A percentile compares a stretch with the other conserved stretches of the same genome.
Evolutionary conservation across 371 early-diverging fungal species (phyloP).

Genomic region (Actinomortierella ambigua): DNA sequence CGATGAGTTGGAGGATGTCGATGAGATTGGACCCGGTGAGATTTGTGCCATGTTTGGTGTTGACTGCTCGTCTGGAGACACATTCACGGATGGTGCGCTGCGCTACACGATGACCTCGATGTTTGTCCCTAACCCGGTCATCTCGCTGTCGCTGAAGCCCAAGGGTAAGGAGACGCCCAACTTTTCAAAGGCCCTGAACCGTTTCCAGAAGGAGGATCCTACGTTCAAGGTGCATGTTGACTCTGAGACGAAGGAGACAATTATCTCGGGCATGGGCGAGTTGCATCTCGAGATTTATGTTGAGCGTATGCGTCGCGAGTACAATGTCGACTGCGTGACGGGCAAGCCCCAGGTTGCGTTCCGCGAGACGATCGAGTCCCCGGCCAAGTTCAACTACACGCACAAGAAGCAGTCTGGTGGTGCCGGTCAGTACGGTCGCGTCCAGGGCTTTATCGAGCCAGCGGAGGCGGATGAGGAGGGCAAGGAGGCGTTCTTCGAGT

Average conservation of each 20-base stretch:
- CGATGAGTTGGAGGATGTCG: constrained; percentile 98
- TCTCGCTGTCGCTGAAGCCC: constrained; percentile 90
- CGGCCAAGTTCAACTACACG: constrained; percentile 91
- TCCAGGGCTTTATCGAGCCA: constrained; percentile 93
- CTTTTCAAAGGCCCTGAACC: constrained; percentile 93
- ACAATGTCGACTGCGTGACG: constrained; percentile 89
- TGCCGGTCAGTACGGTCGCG: constrained; percentile 95
- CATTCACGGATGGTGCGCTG: constrained; percentile 91
- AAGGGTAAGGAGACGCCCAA: constrained; percentile 91
- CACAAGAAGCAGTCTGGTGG: constrained; percentile 99
- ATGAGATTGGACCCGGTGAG: constrained; percentile 93
- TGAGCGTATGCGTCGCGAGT: constrained; percentile 97
- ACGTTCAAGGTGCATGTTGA: constrained; percentile 97
- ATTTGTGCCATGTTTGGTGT: constrained; percentile 98
- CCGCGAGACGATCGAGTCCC: constrained; percentile 88
- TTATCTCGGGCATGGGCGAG: constrained; percentile 94
- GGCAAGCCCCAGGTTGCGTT: constrained; percentile 98
- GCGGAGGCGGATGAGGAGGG: constrained; percentile 66
- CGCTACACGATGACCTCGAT: constrained; percentile 95
- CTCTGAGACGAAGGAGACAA: constrained; percentile 91
- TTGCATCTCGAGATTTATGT: constrained; percentile 94
- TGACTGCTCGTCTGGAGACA: constrained; percentile 97
- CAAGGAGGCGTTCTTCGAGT: constrained; percentile 68
- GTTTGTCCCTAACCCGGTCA: constrained; percentile 97
- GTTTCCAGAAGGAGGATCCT: constrained; percentile 98